These are phyloP conservation scores for Lentinus polychrous DNA, from an alignment of 1,284 basidiomycete genomes.

Conservation along the genomic window DNA sequence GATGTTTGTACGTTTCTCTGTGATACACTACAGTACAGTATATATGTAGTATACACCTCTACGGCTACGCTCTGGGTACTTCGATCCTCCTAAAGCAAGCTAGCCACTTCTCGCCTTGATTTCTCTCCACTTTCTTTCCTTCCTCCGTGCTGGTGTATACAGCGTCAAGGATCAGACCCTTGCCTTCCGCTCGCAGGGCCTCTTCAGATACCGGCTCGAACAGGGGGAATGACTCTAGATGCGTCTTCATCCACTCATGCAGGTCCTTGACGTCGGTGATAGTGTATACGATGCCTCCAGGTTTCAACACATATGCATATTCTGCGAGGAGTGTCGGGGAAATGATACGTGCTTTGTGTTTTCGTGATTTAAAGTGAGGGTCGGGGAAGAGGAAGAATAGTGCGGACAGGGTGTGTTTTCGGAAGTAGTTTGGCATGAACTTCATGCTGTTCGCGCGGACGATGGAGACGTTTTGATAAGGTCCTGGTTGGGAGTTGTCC, in stretches of 20 bases:
- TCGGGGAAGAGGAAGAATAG: conserved; percentile 99
- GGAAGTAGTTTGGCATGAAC: conserved; percentile 96
- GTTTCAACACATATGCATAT: conserved; percentile 90
- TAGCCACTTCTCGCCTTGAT: conserved; percentile 84
- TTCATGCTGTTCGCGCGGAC: conserved; percentile 98
- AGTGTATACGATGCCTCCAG: conserved; percentile 93
- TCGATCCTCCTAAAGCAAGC: conserved; percentile 74
- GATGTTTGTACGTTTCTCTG: background rate
- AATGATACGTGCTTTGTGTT: conserved; percentile 98
- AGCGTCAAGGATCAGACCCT: conserved; percentile 71
- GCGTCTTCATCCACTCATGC: conserved; percentile 92
- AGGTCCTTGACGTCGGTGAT: conserved; percentile 96
- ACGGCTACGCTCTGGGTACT: conserved; percentile 17
- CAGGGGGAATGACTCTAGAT: conserved; percentile 81
- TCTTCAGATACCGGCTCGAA: conserved; percentile 80
- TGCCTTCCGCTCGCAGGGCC: conserved; percentile 64
- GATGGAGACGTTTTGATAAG: conserved; percentile 90
- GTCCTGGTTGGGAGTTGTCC: conserved; percentile 26
- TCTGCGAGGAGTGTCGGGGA: conserved; percentile 90
- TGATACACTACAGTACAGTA: background rate
- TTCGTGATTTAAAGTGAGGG: conserved; percentile 96
- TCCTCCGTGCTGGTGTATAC: conserved; percentile 89
- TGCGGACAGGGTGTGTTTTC: conserved; percentile 84
- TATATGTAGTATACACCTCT: background rate
- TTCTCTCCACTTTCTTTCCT: conserved; percentile 94